A percentile compares a stretch with the other conserved stretches of the same genome.
Evolutionary conservation across 495 filamentous ascomycete genomes (phyloP).

Genomic region (Aspergillus diversus): DNA sequence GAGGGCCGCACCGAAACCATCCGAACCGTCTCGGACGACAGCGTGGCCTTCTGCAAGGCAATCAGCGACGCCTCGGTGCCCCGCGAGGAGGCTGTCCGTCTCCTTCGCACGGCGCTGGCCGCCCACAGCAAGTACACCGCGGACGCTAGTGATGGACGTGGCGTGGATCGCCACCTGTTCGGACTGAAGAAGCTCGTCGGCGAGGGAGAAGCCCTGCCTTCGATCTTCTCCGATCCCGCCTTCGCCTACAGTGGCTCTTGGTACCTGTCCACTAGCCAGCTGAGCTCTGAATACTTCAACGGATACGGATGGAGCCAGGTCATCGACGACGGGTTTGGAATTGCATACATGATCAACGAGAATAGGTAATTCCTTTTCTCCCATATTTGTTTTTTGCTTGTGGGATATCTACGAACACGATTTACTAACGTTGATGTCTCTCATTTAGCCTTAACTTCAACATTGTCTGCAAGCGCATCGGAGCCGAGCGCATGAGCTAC

Average conservation of each 20-base stretch:
- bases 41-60: slow-evolving; percentile 85
- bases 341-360: slow-evolving; percentile 99
- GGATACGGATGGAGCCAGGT: slow-evolving; percentile 99
- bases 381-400: not conserved
- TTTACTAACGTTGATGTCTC: too few species aligned
- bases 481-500: slow-evolving; percentile 90
- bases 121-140: slow-evolving; percentile 88
- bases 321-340: slow-evolving; percentile 92
- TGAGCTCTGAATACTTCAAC: slow-evolving; percentile 97
- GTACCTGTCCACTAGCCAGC: slow-evolving; percentile 86
- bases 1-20: slow-evolving; percentile 96
- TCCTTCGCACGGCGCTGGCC: slow-evolving; percentile 80
- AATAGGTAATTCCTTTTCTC: slow-evolving; percentile 58
- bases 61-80: slow-evolving; percentile 69
- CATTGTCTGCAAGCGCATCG: slow-evolving; percentile 91
- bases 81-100: slow-evolving; percentile 64
- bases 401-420: too few species aligned
- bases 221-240: slow-evolving; percentile 83
- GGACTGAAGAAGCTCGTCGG: slow-evolving; percentile 90
- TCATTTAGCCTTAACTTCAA: slow-evolving; percentile 87
- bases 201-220: slow-evolving; percentile 80
- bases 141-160: slow-evolving; percentile 86
- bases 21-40: slow-evolving; percentile 88
- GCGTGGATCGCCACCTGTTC: slow-evolving; percentile 95
- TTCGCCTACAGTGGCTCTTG: slow-evolving; percentile 84